These are phyloP conservation scores for Candida morakotiae DNA, from an alignment of 805 yeast species.

Conservation along the genomic window DNA sequence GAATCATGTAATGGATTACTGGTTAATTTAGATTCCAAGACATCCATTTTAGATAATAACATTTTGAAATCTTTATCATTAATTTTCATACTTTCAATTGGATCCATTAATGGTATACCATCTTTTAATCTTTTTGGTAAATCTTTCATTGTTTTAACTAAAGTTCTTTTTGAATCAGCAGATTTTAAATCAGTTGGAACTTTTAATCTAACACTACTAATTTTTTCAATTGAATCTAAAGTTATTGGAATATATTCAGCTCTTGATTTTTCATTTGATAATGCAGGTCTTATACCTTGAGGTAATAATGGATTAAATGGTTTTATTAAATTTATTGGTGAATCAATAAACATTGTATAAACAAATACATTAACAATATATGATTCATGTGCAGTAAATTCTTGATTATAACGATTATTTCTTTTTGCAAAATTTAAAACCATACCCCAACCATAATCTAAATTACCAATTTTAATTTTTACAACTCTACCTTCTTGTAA, in stretches of 20 bases:
- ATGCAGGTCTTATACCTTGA: constrained; percentile 84
- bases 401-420: constrained; percentile 48
- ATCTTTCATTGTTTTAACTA: constrained; percentile 70
- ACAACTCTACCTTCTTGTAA: constrained; percentile 86
- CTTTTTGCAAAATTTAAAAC: constrained; percentile 77
- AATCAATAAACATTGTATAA: constrained; percentile 68
- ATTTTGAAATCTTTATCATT: constrained; percentile 73
- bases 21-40: constrained; percentile 68
- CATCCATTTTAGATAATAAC: constrained; percentile 73
- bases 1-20: constrained; percentile 67
- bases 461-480: constrained; percentile 54
- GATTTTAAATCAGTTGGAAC: constrained; percentile 72
- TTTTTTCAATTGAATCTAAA: constrained; percentile 63
- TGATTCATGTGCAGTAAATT: constrained; percentile 80
- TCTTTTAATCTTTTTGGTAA: constrained; percentile 81
- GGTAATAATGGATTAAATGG: constrained; percentile 76
- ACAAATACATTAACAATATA: constrained; percentile 85
- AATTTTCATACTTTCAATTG: constrained; percentile 89
- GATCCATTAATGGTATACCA: constrained; percentile 89
- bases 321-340: constrained; percentile 80
- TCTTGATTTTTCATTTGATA: constrained; percentile 63
- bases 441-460: constrained; percentile 96
- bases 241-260: constrained; percentile 84
- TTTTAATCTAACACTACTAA: constrained; percentile 77
- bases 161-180: constrained; percentile 54